phyloP scores from a whole-genome alignment of 805 yeast genomes.

The Candida multigemmis region DNA sequence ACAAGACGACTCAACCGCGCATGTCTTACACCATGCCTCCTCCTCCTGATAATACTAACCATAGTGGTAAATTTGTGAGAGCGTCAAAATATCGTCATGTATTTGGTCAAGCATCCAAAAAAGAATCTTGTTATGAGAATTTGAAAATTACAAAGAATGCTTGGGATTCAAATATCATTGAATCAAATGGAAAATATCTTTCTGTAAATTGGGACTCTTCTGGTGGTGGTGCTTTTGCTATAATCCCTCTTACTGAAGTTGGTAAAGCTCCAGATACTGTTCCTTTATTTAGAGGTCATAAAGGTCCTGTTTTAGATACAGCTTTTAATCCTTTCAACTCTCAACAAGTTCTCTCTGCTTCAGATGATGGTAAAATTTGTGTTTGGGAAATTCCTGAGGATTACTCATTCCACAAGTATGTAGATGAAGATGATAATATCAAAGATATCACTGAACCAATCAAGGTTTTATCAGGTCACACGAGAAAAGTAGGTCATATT shows the following conservation, averaged over 20 bases:
- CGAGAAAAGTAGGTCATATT: constrained; percentile 89
- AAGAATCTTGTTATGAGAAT: constrained; percentile 67
- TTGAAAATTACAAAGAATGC: constrained; percentile 81
- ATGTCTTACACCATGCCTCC: too few relatives aligned
- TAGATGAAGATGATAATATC: constrained; percentile 44
- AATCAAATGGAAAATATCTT: constrained; percentile 78
- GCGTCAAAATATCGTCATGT: constrained; percentile 97
- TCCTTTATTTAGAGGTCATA: constrained; percentile 91
- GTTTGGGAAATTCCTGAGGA: constrained; percentile 84
- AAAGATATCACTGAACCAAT: constrained; percentile 61
- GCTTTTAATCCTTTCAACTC: constrained; percentile 90
- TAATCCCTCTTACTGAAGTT: constrained; percentile 74
- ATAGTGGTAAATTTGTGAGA: constrained; percentile 82
- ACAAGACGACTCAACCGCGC: too few relatives aligned
- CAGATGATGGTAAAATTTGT: constrained; percentile 72
- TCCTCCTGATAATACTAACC: too few relatives aligned
- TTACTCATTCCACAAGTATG: constrained; percentile 59
- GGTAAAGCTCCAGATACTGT: constrained; percentile 93
- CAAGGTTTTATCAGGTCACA: constrained; percentile 72
- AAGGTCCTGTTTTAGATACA: constrained; percentile 91
- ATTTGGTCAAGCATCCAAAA: constrained; percentile 75
- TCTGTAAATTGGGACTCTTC: constrained; percentile 90
- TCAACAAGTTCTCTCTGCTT: constrained; percentile 63
- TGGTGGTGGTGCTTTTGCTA: constrained; percentile 97
- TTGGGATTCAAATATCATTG: constrained; percentile 88